Evolutionary conservation across 345 rosid genomes (phyloP).

Genomic region (Clausena lansium): DNA sequence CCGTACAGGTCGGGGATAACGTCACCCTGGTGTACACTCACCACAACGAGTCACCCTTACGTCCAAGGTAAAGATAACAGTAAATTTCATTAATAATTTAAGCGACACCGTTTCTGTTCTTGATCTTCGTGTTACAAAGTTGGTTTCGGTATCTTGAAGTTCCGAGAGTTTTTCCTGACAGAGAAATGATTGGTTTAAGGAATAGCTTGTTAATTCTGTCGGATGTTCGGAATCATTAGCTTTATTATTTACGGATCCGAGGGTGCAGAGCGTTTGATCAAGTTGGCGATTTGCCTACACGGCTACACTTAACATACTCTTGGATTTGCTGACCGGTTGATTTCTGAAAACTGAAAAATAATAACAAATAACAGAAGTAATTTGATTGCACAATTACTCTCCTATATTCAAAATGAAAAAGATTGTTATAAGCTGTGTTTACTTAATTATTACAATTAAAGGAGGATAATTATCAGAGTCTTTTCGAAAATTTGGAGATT

Average conservation of each 20-base stretch:
- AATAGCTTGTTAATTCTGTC: neutral
- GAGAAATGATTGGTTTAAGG: neutral
- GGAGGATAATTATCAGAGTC: no score
- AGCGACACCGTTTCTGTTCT: neutral
- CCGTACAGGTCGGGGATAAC: slow-evolving; percentile 66
- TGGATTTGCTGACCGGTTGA: neutral
- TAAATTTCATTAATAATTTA: neutral
- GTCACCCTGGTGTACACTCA: slow-evolving; percentile 78
- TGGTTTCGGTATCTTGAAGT: neutral
- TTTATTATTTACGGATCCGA: neutral
- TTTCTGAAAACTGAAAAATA: neutral
- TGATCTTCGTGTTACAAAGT: neutral
- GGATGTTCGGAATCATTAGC: neutral
- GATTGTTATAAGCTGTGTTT: no score
- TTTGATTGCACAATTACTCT: neutral
- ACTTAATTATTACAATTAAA: no score
- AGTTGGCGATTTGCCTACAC: neutral
- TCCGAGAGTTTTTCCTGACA: neutral
- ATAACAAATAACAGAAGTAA: neutral
- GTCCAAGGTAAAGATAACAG: slow-evolving; percentile 58
- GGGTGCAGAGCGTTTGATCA: neutral
- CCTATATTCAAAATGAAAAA: neutral
- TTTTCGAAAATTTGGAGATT: neutral
- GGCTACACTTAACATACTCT: neutral
- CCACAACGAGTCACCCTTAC: slow-evolving; percentile 59